These are phyloP conservation scores for Phytopythium boreale DNA, from an alignment of 352 stramenopile genomes.

Conservation along the genomic window DNA sequence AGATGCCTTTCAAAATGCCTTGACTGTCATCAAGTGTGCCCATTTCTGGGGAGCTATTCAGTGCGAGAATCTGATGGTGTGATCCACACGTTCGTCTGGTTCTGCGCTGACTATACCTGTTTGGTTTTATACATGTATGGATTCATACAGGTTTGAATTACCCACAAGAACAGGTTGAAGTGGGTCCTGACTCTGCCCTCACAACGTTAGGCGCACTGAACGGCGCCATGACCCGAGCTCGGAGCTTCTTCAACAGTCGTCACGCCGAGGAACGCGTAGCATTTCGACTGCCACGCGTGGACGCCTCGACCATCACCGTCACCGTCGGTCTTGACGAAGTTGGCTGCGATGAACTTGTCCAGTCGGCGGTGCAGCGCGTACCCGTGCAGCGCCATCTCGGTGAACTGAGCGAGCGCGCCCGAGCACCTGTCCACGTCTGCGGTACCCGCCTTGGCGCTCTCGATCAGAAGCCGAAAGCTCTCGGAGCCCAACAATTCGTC, in stretches of 20 bases:
- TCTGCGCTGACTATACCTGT: neutral
- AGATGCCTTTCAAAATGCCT: neutral
- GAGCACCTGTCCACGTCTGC: neutral
- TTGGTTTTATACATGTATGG: neutral
- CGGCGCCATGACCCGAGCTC: neutral
- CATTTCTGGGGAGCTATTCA: neutral
- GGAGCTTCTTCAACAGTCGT: neutral
- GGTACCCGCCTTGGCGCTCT: neutral
- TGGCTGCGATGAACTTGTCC: constrained; percentile 3
- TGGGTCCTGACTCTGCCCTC: neutral
- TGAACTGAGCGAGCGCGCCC: neutral
- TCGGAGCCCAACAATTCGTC: neutral
- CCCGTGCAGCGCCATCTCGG: neutral
- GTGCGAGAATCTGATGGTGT: neutral
- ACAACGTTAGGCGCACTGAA: neutral
- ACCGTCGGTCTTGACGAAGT: neutral
- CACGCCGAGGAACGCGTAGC: neutral
- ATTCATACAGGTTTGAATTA: neutral
- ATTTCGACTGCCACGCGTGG: neutral
- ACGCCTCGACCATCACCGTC: neutral
- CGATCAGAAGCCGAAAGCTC: neutral
- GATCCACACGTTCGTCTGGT: neutral
- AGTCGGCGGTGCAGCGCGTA: constrained; percentile 1
- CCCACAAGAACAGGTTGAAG: neutral
- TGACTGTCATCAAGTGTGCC: neutral